Evolutionary conservation across 2,329 filamentous ascomycete species (phyloP), one percentile per base, ranked within the genome.

Genomic region (Colletotrichum costaricense): DNA sequence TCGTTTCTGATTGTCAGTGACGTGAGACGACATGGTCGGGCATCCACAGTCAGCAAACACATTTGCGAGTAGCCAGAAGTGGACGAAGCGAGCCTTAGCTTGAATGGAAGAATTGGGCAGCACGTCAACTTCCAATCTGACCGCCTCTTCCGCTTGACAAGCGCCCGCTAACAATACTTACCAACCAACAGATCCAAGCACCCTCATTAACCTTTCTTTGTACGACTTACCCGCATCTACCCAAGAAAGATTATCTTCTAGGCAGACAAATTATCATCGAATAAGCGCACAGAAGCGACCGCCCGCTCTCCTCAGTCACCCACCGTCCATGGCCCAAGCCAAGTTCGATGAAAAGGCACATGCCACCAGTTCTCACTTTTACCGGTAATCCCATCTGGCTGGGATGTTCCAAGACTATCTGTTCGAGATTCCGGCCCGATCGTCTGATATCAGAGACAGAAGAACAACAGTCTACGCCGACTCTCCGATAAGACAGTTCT

Each of bases 341-440:
- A 30, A 19, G 9, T 14, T 14, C 35, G 24, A 58, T 14, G 35
- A 49, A 26, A 46, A 28, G 30, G 38, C 46, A 70, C 35, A 57
- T 70, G 66, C 55, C 67, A 56, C 35, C 60, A 62, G 46, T 42
- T 54, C n/a, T 64, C 19, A 11, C 30, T 19, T 28, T 35, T 38
- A n/a, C 52, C 24, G 46, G 60, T 24, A 33, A 64, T 11, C 42
- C 9, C 9, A 35, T 58, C 54, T 22, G 59, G 38, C 49, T 65
- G 35, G 49, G 35, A 46, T 58, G 71, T 65, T 63, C 70, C 62
- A 71, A 71, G 60, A 57, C 33, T 38, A 56, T 71, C 67, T 73
- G 71, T 73, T 65, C 60, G 60, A 73, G 67, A 64, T 71, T 56
- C 49, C 46, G 60, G 67, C 33, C 62, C 56, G 67, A 73, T 73